Evolutionary conservation across 768 basidiomycete species (phyloP).

Genomic region (Udeniomyces megalosporus): DNA sequence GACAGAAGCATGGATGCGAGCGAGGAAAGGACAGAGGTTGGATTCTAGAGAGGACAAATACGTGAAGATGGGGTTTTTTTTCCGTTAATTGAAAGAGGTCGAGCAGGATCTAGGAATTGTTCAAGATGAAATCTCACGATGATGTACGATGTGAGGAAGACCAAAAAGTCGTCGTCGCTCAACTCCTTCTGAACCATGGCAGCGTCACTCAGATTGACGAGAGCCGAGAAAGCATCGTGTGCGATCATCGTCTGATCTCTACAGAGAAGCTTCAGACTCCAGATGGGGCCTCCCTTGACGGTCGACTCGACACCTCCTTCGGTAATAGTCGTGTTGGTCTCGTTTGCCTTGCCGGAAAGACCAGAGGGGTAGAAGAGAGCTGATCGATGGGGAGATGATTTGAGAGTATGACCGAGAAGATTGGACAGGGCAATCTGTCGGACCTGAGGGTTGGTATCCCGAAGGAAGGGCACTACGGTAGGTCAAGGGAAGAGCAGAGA

Average conservation of each 20-base stretch:
- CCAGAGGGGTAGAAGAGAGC: slow-evolving; percentile 46
- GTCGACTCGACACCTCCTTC: slow-evolving; percentile 27
- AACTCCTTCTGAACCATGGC: slow-evolving; percentile 48
- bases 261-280: slow-evolving; percentile 72
- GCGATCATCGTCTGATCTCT: slow-evolving; percentile 74
- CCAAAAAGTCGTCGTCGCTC: slow-evolving; percentile 54
- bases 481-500: background rate
- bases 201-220: slow-evolving; percentile 85
- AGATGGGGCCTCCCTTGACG: background rate
- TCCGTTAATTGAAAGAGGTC: background rate
- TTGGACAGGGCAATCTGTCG: slow-evolving; percentile 72
- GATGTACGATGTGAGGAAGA: slow-evolving; percentile 75
- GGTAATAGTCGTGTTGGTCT: too few species aligned
- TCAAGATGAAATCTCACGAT: slow-evolving; percentile 41
- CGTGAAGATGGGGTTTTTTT: background rate
- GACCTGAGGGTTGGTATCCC: slow-evolving; percentile 54
- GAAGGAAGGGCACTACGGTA: slow-evolving; percentile 16
- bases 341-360: background rate
- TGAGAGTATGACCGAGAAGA: slow-evolving; percentile 61
- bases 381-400: slow-evolving; percentile 51
- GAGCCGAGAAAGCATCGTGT: slow-evolving; percentile 84
- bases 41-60: slow-evolving; percentile 42
- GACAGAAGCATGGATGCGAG: slow-evolving; percentile 93
- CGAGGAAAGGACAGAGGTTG: slow-evolving; percentile 79
- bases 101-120: background rate